phyloP scores from a whole-genome alignment of 192 early-diverging fungal species.

The Entomortierella beljakovae region DNA sequence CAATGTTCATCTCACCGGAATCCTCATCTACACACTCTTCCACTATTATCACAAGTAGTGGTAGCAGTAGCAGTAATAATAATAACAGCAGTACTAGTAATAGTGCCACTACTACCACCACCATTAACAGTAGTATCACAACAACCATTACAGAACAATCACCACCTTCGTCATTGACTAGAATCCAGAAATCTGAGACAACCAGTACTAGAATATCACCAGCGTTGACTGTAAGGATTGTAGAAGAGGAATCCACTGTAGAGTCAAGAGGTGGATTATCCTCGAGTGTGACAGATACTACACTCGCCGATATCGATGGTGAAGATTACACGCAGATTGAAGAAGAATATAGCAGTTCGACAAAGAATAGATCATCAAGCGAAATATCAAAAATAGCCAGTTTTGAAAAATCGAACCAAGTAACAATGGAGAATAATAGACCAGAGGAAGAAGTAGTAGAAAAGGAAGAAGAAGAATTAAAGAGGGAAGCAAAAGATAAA shows the following conservation, averaged over 20 bases:
- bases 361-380: no score
- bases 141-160: no score
- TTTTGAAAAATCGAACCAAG: no score
- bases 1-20: neutral
- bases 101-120: no score
- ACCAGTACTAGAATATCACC: neutral
- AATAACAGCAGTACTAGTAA: no score
- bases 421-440: neutral
- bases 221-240: neutral
- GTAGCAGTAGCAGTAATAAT: neutral
- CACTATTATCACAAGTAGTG: neutral
- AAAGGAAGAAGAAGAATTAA: constrained; percentile 6
- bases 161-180: neutral
- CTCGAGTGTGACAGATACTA: neutral
- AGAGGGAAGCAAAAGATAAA: constrained; percentile 3
- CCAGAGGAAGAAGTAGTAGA: neutral
- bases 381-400: no score
- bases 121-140: no score
- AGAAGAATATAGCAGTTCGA: neutral
- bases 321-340: neutral
- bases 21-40: neutral
- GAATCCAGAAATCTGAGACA: neutral
- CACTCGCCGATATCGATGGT: neutral
- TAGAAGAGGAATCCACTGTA: neutral
- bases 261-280: neutral